Evolutionary conservation across 2,329 filamentous ascomycete genomes (phyloP).

Genomic region (Xylariaceae sp.): DNA sequence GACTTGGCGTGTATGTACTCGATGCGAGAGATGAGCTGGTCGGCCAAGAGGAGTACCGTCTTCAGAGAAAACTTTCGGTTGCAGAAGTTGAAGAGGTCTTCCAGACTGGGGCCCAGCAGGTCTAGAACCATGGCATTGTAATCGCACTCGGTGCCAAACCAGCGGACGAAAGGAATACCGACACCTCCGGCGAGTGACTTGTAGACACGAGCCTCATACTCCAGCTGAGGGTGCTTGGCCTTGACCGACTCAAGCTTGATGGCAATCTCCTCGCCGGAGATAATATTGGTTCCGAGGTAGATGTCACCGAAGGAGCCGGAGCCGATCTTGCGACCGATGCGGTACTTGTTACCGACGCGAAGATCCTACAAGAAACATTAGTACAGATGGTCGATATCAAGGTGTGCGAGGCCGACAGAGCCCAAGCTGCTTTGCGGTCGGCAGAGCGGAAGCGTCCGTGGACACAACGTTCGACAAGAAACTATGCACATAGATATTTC

Average conservation of each 20-base stretch:
- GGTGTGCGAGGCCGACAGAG: not conserved
- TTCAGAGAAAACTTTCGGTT: conserved; percentile 99
- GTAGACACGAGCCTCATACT: conserved; percentile 95
- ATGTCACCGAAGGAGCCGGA: conserved; percentile 98
- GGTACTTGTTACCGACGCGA: conserved; percentile 98
- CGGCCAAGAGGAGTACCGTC: conserved; percentile 91
- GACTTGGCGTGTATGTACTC: conserved; percentile 99
- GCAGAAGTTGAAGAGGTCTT: conserved; percentile 99
- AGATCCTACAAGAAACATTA: conserved; percentile 61
- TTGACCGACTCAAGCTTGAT: conserved; percentile 99
- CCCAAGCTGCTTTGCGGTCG: not conserved
- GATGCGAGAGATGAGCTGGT: conserved; percentile 97
- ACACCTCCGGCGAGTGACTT: conserved; percentile 89
- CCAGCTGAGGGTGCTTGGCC: conserved; percentile 97
- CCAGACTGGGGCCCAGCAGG: conserved; percentile 86
- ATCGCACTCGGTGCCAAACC: conserved; percentile 99
- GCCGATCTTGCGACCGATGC: conserved; percentile 98
- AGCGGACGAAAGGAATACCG: conserved; percentile 96
- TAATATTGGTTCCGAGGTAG: conserved; percentile 98
- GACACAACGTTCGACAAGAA: not conserved
- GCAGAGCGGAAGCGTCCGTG: not conserved
- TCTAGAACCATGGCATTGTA: conserved; percentile 99
- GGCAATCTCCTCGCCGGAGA: conserved; percentile 97
- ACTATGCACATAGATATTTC: conserved; percentile 11
- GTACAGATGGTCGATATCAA: conserved; percentile 1